Conservation (phyloP, 306 rosid species). For the Cucurbita maxima region DNA sequence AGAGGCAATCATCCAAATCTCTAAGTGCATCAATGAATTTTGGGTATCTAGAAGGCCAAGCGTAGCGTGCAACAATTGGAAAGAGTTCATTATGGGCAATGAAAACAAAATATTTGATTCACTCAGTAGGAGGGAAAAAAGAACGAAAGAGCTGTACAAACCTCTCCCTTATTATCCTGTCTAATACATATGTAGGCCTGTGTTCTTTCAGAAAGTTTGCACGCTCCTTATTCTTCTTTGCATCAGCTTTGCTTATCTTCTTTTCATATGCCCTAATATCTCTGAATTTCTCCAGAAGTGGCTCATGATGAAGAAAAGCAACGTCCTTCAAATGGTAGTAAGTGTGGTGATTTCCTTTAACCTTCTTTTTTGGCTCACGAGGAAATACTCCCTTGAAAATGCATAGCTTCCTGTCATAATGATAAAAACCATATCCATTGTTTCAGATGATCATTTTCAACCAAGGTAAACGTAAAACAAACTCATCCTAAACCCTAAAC, state of each 20-base stretch:
- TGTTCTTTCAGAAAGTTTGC: conserved; percentile 36
- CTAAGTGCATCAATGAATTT: conserved; percentile 79
- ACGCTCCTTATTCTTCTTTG: conserved; percentile 64
- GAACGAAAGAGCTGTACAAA: conserved; percentile 8
- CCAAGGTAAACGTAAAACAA: background rate
- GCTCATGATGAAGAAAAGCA: conserved; percentile 82
- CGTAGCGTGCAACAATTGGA: background rate
- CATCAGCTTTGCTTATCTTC: conserved; percentile 73
- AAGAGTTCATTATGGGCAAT: background rate
- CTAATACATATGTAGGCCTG: conserved; percentile 48
- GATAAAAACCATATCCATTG: conserved; percentile 1
- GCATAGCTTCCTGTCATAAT: conserved; percentile 51
- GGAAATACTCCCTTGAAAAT: conserved; percentile 88
- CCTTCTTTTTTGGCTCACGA: conserved; percentile 88
- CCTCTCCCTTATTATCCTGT: conserved; percentile 67
- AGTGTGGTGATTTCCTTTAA: conserved; percentile 83
- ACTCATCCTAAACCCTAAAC: background rate
- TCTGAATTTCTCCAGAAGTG: conserved; percentile 56
- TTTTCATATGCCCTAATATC: conserved; percentile 52
- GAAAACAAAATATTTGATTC: background rate
- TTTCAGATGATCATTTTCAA: background rate
- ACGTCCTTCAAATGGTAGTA: conserved; percentile 87
- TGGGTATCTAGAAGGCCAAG: conserved; percentile 46
- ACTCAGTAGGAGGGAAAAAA: background rate
- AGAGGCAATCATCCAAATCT: conserved; percentile 87